Evolutionary conservation across 768 basidiomycete species (phyloP), one percentile per base, ranked within the genome.

Genomic region (Neoboletus subvelutipes): DNA sequence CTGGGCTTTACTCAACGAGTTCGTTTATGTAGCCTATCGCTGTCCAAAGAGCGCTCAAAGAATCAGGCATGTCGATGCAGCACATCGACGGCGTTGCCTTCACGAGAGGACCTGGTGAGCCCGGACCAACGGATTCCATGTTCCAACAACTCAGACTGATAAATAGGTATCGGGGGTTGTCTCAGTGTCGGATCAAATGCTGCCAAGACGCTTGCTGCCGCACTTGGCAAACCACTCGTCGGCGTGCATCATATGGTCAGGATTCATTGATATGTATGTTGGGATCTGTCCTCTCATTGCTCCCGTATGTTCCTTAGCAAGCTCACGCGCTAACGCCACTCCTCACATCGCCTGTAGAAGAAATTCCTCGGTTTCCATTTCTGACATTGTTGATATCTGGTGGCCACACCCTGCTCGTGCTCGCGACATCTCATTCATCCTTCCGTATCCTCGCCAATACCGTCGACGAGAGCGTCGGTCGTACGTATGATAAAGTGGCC

Each of bases 211-310:
- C 76, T 98, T 3, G 93, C 94, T 1, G 88, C 92, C 0, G 86
- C 85, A 0, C 76, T 84, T 13, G 78, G 80, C 41, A 90, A 93
- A 64, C 94, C 94, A 0, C 57, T 96, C 5, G 82, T 96, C 3
- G 94, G 94, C 4, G 91, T 97, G 7, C 92, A 98, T 72, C 95
- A 98, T 66, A 98, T 98, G 95, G 94, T 93, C 37, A 46, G 46
- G 77, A 66, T 41, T 29, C 31, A 1, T 34, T 22, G 12, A 36
- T 28, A n/a, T 40, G 9, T 17, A 4, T 31, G 18, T 34, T 10
- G 10, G 7, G 10, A 24, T 33, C 2, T n/a, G 5, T 22, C 49
- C n/a, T 52, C 40, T 41, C 55, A 36, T 36, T 5, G 20, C 4
- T 1, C 2, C 37, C 60, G 33, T 41, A 57, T 37, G 15, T 51